Base-by-base conservation (phyloP, 805 yeast genomes). In the Pichia californica region DNA sequence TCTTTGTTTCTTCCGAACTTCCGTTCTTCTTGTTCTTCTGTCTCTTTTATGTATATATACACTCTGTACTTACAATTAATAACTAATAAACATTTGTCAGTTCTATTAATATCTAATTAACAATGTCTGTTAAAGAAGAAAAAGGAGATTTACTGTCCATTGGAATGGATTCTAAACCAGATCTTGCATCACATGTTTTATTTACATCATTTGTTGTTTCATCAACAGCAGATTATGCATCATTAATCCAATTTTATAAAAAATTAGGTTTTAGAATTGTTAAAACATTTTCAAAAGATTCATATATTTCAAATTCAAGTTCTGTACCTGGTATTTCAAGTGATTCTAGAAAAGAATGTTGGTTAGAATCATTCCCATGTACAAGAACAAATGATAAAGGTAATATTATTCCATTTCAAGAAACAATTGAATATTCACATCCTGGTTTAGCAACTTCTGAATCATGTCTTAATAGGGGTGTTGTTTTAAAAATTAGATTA, bases 281-380 rank as follows among this genome's bases (percentile, higher is more conserved):
- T 37, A 77, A 81, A 56, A 77, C 70, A 52, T 83, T 70, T 60
- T 69, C 79, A 48, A 80, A 81, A 49, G 74, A 67, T 21, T 30
- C 31, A 4, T 19, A n/a, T 21, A 19, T 37, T 16, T 37, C 40
- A 8, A 37, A 30, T 15, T 7, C 4, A 5, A 27, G 19, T 15
- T 16, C 40, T 3, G 29, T 28, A 19, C 15, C 47, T 13, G 89
- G 89, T 5, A 67, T 83, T 36, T 74, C 87, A 8, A 69, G 67
- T 44, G 87, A 82, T 50, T 82, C 89, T 1, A 55, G 81, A 39
- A 74, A 70, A 49, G 94, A 84, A 61, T 62, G 76, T 25, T 84
- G 94, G 94, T 58, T 84, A 37, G 85, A 82, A 59, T 66, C 79
- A 19, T 82, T 78, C 59, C 87, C 85, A 18, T 64, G 73, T 32